A percentile compares a stretch with the other conserved stretches of the same genome.
Conservation (phyloP, 2,329 filamentous ascomycete species). For the Cercospora berteroae region DNA sequence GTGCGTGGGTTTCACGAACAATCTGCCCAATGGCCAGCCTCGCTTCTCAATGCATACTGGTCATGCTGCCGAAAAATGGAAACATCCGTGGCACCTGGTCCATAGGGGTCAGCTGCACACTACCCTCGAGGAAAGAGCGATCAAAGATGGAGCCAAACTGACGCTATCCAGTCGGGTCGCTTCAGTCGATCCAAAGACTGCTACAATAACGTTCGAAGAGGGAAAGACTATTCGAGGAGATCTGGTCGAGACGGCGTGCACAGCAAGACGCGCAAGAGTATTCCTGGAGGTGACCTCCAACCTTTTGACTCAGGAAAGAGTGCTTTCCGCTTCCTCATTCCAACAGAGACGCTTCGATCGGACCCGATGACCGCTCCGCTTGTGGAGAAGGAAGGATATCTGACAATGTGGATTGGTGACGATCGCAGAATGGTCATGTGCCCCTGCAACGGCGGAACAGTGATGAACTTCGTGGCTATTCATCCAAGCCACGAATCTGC, state of each 20-base stretch:
- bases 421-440: slow-evolving; percentile 50
- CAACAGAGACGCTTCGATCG: slow-evolving; percentile 44
- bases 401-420: slow-evolving; percentile 45
- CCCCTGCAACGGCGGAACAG: slow-evolving; percentile 46
- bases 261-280: slow-evolving; percentile 22
- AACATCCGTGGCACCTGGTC: slow-evolving; percentile 31
- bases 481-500: slow-evolving; percentile 39
- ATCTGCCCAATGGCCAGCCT: slow-evolving; percentile 18
- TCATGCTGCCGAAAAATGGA: slow-evolving; percentile 26
- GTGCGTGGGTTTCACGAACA: slow-evolving; percentile 22
- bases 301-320: slow-evolving; percentile 50
- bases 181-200: slow-evolving; percentile 10
- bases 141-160: slow-evolving; percentile 26
- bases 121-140: slow-evolving; percentile 28
- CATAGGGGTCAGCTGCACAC: slow-evolving; percentile 34
- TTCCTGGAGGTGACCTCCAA: slow-evolving; percentile 26
- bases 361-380: slow-evolving; percentile 46
- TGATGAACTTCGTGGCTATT: slow-evolving; percentile 49
- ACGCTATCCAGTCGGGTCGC: slow-evolving; percentile 22
- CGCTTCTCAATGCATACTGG: slow-evolving; percentile 16
- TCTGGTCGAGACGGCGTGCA: slow-evolving; percentile 35
- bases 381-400: slow-evolving; percentile 32
- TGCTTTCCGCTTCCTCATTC: slow-evolving; percentile 57
- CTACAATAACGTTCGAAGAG: slow-evolving; percentile 25
- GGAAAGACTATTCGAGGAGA: slow-evolving; percentile 30